Conservation (phyloP, 768 basidiomycete genomes). For the Astraeus odoratus region DNA sequence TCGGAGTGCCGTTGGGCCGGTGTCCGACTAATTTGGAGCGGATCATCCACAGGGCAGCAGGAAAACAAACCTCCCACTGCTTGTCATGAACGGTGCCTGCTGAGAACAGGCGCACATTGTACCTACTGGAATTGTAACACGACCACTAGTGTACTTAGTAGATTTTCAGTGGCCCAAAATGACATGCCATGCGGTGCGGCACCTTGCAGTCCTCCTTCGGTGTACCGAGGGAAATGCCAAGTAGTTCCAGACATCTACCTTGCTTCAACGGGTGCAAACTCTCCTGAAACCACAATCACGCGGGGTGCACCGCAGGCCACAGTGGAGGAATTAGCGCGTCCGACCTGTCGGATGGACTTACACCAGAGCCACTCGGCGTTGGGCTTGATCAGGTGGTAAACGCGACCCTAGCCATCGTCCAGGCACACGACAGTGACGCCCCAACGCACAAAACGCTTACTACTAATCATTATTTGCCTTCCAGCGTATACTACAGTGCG, state of each 20-base stretch:
- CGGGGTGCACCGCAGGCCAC: no score
- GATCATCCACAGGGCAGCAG: no score
- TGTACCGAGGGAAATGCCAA: not conserved
- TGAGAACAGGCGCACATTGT: not conserved
- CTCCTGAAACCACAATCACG: no score
- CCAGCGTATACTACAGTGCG: constrained; percentile 4
- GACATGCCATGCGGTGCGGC: no score
- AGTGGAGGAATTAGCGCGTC: no score
- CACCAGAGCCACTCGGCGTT: not conserved
- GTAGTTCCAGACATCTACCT: not conserved
- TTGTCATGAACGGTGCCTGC: not conserved
- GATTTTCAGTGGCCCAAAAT: no score
- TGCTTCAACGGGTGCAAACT: no score
- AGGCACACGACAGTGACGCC: not conserved
- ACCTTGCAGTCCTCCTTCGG: no score
- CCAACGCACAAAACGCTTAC: not conserved
- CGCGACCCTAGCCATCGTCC: not conserved
- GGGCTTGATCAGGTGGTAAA: not conserved
- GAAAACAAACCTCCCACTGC: not conserved
- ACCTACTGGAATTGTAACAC: not conserved
- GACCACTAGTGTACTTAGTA: no score
- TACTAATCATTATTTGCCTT: not conserved
- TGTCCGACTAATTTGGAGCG: no score
- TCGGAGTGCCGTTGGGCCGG: no score
- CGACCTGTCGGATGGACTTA: no score